Evolutionary conservation across 1,139 yeast genomes (phyloP), one percentile per base, ranked within the genome.

Genomic region (Wickerhamomyces sp.): DNA sequence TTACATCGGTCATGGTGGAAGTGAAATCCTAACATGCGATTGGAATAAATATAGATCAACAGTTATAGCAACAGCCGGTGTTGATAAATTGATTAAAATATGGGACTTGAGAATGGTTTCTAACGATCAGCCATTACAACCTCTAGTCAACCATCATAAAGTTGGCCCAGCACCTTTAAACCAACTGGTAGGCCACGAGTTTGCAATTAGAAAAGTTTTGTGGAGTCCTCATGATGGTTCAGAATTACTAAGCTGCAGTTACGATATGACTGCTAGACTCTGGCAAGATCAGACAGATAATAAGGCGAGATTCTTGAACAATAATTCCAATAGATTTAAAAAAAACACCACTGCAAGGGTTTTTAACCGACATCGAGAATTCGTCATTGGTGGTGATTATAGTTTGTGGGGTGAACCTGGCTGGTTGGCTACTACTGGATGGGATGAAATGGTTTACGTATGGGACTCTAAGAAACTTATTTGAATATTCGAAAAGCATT

Each of bases 361-460:
- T n/a, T 85, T 88, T 68, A 70, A 73, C 25, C 65, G 63, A 35
- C 97, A 92, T 63, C 72, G 78, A 29, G 98, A 92, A 65, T 92
- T 92, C 64, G 97, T 85, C 3, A 78, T 86, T 49, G 97, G 95
- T n/a, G 83, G 92, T 47, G 97, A 92, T 62, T 92, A 96, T 82
- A 83, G 95, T 51, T 64, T 92, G 40, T 92, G 97, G 97, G 97
- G 97, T 9, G 81, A 82, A 49, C 95, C 94, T 4, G 97, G 97
- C 1, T 90, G 95, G 88, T 90, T 84, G 16, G 95, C 95, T 9
- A 80, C 96, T 19, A 83, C 92, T 0, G 96, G 96, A 1, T 92
- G 97, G 96, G 98, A 92, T 64, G 96, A 92, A 56, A 88, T 86
- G 84, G 82, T 89, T 10, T 81, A 83, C 55, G 73, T 92, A n/a